phyloP scores from a whole-genome alignment of 2,329 filamentous ascomycete species.

The Fusarium guadeloupense region DNA sequence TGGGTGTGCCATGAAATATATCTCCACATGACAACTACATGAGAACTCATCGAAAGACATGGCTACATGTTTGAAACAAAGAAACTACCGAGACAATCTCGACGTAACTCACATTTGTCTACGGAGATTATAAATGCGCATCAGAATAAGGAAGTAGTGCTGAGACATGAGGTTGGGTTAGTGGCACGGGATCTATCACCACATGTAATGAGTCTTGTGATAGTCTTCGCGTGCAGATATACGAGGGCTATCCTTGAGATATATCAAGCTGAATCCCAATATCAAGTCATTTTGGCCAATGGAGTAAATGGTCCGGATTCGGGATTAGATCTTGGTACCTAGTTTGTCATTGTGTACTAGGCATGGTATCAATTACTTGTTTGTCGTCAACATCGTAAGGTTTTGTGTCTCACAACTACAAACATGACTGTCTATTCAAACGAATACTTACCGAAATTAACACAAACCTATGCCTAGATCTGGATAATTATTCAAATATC shows the following conservation, averaged over 20 bases:
- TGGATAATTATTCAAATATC: background rate
- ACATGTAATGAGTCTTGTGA: conserved; percentile 25
- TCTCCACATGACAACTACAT: conserved; percentile 17
- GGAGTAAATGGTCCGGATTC: too few relatives aligned
- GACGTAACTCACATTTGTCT: too few relatives aligned
- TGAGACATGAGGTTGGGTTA: conserved; percentile 14
- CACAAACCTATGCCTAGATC: too few relatives aligned
- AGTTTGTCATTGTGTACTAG: too few relatives aligned
- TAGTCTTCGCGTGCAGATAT: conserved; percentile 3
- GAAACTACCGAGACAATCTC: background rate
- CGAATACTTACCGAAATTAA: too few relatives aligned
- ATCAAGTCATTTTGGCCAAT: background rate
- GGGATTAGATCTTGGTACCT: too few relatives aligned
- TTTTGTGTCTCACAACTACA: too few relatives aligned
- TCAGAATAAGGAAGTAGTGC: background rate
- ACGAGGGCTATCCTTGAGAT: background rate
- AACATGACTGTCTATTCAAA: too few relatives aligned
- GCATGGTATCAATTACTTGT: too few relatives aligned
- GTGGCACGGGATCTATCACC: conserved; percentile 25
- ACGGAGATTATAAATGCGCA: fast-evolving
- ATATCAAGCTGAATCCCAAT: background rate
- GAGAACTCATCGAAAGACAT: conserved; percentile 9
- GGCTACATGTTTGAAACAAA: background rate
- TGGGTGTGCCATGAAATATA: background rate
- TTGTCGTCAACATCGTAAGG: too few relatives aligned